A percentile compares a stretch with the other conserved stretches of the same genome.
Evolutionary conservation across 129 eudicot genomes (phyloP).

Genomic region (Centella asiatica): DNA sequence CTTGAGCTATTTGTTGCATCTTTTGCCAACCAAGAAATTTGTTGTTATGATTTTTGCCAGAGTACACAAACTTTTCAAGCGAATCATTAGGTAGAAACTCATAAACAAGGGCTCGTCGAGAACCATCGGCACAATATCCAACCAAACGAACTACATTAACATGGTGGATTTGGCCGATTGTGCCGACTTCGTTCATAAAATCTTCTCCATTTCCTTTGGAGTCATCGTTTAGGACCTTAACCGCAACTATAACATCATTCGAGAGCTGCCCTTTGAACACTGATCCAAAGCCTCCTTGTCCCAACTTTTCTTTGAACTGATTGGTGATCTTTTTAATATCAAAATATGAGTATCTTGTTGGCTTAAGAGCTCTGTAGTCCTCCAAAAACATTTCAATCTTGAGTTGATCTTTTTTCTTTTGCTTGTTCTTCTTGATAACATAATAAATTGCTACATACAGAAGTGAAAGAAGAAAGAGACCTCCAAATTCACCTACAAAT

Average conservation of each 20-base stretch:
- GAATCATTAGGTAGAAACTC: slow-evolving; percentile 5
- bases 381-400: slow-evolving; percentile 15
- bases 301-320: slow-evolving; percentile 9
- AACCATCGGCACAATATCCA: slow-evolving; percentile 2
- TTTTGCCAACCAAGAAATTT: slow-evolving; percentile 1
- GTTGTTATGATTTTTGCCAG: neutral
- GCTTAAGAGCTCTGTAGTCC: slow-evolving; percentile 15
- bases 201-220: slow-evolving; percentile 3
- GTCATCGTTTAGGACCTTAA: neutral
- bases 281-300: slow-evolving; percentile 17
- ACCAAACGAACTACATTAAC: slow-evolving; percentile 3
- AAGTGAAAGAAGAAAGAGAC: neutral
- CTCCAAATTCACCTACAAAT: neutral
- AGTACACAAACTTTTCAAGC: neutral
- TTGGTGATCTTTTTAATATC: slow-evolving; percentile 11
- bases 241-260: neutral
- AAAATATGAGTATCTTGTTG: slow-evolving; percentile 13
- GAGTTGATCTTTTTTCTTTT: slow-evolving; percentile 5
- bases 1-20: slow-evolving; percentile 4
- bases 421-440: neutral
- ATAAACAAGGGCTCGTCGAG: neutral
- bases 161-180: slow-evolving; percentile 4
- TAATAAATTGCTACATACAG: neutral
- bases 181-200: slow-evolving; percentile 2
- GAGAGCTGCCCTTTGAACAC: slow-evolving; percentile 13